Base-by-base conservation (phyloP, 2,329 filamentous ascomycete genomes). In the Hypoxylon sp. region DNA sequence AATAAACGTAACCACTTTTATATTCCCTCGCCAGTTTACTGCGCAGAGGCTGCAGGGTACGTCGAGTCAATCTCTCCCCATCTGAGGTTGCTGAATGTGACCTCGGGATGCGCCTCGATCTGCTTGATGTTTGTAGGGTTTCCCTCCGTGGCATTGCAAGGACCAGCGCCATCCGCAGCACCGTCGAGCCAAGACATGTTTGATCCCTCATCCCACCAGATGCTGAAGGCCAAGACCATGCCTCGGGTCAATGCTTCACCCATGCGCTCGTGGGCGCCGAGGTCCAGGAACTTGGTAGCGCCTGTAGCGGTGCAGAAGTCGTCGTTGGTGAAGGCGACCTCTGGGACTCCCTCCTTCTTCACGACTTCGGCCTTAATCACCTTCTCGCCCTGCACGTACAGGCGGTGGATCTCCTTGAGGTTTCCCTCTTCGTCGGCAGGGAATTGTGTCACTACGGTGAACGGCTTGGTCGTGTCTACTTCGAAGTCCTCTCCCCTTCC, bases 141-240 rank as follows among this genome's bases (percentile, higher is more conserved):
- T 17, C 79, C 80, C 29, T 78, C 76, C 25, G 67, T 71, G 6
- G 72, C 73, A 48, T 71, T 63, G 62, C 81, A 84, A 5, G 74
- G 72, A 27, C 80, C 81, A 58, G 80, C 76, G 13, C 72, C 72
- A 31, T 73, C 70, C 58, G 78, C 75, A 55, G 69, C 74, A 50
- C 76, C 71, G 54, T 82, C 79, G 19, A 82, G 70, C 79, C 79
- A 82, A 11, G 74, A 71, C 80, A 82, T 82, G 53, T 73, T 74
- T 15, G 70, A 69, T 11, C 71, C 67, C 8, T 73, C 71, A 55
- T 81, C 78, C 69, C 77, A 78, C 78, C 78, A 82, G 34, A 83
- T 71, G 55, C 69, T 73, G 58, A 82, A 71, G 7, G 73, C 71
- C n/a, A 80, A 64, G 1, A 79, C 77, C 77, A 80, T 79, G 31